Conservation (phyloP, 2,329 filamentous ascomycete genomes). For the Tolypocladium inflatum region DNA sequence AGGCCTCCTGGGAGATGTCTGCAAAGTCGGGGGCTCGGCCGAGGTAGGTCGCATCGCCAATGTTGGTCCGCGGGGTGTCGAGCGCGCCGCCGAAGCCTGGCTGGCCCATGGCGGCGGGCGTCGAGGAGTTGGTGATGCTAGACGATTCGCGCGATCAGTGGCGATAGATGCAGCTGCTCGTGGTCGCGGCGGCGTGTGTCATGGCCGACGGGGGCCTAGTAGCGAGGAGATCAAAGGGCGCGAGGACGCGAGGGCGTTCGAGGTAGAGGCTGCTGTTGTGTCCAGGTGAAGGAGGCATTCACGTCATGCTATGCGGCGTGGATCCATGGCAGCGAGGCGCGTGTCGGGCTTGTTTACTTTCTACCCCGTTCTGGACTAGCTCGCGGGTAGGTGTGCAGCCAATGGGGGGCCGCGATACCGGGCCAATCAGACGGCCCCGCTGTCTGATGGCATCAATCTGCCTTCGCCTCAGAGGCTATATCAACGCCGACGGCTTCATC, state of each 20-base stretch:
- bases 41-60: conserved; percentile 77
- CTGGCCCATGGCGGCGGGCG: conserved; percentile 44
- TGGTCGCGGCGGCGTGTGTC: neutral
- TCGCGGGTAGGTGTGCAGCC: neutral
- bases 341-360: conserved; percentile 30
- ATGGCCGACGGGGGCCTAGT: neutral
- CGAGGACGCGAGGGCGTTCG: neutral
- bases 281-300: neutral
- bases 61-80: conserved; percentile 78
- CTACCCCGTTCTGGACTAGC: conserved; percentile 24
- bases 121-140: neutral
- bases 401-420: neutral
- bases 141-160: neutral
- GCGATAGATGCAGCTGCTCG: neutral
- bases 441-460: neutral
- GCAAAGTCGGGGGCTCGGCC: conserved; percentile 57
- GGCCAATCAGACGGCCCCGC: conserved; percentile 1
- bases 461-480: neutral
- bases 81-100: conserved; percentile 54
- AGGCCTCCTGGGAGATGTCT: conserved; percentile 79
- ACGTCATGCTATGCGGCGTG: neutral
- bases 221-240: neutral
- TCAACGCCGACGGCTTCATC: conserved; percentile 1
- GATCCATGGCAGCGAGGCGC: neutral
- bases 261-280: neutral